Percentiles rank a stretch among this genome's conserved stretches.
Conservation (phyloP, 139 green algal species). For the Chlorella sp. region DNA sequence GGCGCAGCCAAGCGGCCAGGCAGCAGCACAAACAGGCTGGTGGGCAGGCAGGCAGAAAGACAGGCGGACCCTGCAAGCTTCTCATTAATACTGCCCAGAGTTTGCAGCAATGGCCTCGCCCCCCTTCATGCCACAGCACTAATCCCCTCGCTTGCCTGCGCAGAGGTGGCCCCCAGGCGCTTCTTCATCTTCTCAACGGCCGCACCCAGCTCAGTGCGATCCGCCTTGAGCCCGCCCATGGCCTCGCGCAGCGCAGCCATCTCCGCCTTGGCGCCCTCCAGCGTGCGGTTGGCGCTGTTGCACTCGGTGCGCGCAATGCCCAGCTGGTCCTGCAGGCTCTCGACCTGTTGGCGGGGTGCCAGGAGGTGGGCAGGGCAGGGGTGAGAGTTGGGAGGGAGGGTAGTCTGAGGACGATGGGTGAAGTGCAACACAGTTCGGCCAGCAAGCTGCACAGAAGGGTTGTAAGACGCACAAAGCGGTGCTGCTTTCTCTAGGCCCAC, state of each 20-base stretch:
- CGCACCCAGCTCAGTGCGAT: not conserved
- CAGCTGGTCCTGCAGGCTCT: constrained; percentile 20
- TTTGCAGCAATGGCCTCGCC: not conserved
- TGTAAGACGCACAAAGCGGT: too few species aligned
- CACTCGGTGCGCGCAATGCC: constrained; percentile 7
- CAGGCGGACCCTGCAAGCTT: not conserved
- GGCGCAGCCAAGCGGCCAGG: too few species aligned
- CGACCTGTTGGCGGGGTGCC: constrained; percentile 1
- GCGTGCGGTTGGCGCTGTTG: constrained; percentile 4
- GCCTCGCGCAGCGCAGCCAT: not conserved
- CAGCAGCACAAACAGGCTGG: too few species aligned
- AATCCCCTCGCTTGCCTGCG: not conserved
- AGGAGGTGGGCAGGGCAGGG: too few species aligned
- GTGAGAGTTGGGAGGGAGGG: not conserved
- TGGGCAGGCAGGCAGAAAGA: too few species aligned
- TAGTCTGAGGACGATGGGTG: not conserved
- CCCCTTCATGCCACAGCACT: not conserved
- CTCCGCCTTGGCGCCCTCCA: constrained; percentile 10
- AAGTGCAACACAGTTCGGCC: not conserved
- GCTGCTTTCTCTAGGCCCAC: too few species aligned
- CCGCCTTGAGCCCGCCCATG: not conserved
- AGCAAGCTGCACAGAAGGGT: not conserved
- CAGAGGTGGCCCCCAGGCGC: not conserved
- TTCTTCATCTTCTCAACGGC: constrained; percentile 18
- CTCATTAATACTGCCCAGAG: too few species aligned